Conservation (phyloP, 1,139 yeast species). For the Wickerhamomyces sp. region DNA sequence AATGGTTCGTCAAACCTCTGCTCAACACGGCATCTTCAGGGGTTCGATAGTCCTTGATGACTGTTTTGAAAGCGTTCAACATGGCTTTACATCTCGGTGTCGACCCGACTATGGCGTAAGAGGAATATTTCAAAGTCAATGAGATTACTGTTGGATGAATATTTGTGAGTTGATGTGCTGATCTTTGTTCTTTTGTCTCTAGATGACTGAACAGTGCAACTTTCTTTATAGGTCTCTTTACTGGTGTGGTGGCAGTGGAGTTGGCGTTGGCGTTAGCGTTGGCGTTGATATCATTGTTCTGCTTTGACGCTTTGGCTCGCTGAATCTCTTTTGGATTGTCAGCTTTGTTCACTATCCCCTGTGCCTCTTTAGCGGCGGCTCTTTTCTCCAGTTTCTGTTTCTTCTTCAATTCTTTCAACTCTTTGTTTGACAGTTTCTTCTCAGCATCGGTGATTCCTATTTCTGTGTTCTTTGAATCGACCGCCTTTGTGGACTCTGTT, state of each 20-base stretch:
- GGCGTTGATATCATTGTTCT: conserved; percentile 22
- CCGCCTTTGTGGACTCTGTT: not conserved
- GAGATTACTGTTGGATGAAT: conserved; percentile 86
- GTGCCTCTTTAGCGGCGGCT: conserved; percentile 59
- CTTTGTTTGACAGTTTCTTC: conserved; percentile 60
- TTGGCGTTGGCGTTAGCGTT: conserved; percentile 21
- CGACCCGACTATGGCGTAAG: conserved; percentile 86
- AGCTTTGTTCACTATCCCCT: conserved; percentile 37
- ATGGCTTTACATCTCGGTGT: conserved; percentile 79
- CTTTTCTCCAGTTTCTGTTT: conserved; percentile 72
- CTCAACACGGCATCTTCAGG: conserved; percentile 83
- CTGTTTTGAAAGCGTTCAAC: conserved; percentile 79
- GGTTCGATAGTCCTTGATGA: conserved; percentile 75
- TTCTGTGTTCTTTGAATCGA: not conserved
- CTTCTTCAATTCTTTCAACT: conserved; percentile 70
- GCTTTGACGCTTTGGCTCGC: conserved; percentile 30
- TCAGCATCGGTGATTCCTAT: conserved; percentile 7
- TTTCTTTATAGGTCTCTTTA: conserved; percentile 29
- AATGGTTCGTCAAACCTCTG: conserved; percentile 81
- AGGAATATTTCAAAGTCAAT: conserved; percentile 74
- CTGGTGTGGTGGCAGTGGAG: not conserved
- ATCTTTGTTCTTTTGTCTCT: conserved; percentile 75
- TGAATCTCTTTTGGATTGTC: conserved; percentile 28
- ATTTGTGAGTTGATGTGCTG: conserved; percentile 33
- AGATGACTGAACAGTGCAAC: conserved; percentile 78